Conservation (phyloP, 2,329 filamentous ascomycete genomes). For the Aureobasidium sp. region DNA sequence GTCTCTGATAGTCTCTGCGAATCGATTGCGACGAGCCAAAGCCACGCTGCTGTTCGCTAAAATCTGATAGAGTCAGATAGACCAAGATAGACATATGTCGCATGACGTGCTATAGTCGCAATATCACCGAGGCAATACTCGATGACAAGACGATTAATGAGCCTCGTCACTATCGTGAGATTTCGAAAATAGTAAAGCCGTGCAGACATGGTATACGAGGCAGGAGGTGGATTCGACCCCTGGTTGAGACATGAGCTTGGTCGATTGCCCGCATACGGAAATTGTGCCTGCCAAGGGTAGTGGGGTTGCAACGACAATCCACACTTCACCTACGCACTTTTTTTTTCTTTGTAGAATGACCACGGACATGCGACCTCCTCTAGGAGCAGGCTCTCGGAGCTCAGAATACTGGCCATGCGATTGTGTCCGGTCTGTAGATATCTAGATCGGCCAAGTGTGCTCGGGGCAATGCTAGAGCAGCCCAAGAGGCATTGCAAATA, state of each 20-base stretch:
- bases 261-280: background rate
- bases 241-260: slow-evolving; percentile 7
- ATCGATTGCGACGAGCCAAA: slow-evolving; percentile 1
- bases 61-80: slow-evolving; percentile 1
- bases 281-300: slow-evolving; percentile 12
- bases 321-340: background rate
- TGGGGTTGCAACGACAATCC: slow-evolving; percentile 9
- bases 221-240: slow-evolving; percentile 9
- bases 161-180: background rate
- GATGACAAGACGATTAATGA: background rate
- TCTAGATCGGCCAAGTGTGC: background rate
- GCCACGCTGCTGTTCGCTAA: background rate
- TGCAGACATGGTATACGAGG: slow-evolving; percentile 9
- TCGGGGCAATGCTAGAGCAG: background rate
- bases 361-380: background rate
- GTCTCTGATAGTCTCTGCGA: background rate
- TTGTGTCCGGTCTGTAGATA: background rate
- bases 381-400: too few relatives aligned
- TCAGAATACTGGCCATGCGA: background rate
- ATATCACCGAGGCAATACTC: background rate
- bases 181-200: background rate
- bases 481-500: background rate
- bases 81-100: background rate
- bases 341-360: background rate
- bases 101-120: background rate